Percentiles rank a stretch among this genome's conserved stretches.
phyloP scores from a whole-genome alignment of 1,284 basidiomycete genomes.

The Inonotus hispidus region DNA sequence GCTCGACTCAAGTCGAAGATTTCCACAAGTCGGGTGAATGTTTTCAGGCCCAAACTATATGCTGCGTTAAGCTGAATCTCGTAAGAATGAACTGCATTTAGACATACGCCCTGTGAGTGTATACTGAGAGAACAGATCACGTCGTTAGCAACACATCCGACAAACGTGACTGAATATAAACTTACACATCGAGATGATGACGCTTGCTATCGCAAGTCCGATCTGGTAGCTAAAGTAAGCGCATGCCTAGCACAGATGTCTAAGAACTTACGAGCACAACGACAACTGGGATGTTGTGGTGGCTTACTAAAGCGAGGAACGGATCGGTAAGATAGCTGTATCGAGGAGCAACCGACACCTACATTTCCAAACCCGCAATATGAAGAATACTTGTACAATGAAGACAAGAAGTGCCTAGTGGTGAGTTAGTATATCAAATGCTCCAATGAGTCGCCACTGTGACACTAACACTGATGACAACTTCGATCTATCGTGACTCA shows the following conservation, averaged over 20 bases:
- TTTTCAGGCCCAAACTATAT: slow-evolving; percentile 4
- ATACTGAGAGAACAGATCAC: neutral
- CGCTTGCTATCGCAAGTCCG: slow-evolving; percentile 1
- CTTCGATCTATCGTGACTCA: neutral
- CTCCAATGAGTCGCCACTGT: neutral
- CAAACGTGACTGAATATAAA: neutral
- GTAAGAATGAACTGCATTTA: neutral
- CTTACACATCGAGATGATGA: slow-evolving; percentile 7
- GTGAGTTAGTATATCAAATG: neutral
- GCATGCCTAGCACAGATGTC: neutral
- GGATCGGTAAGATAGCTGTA: neutral
- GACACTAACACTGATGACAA: slow-evolving; percentile 7
- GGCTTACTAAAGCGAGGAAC: slow-evolving; percentile 9
- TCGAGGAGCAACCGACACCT: neutral
- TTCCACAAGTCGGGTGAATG: slow-evolving; percentile 7
- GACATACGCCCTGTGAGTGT: slow-evolving; percentile 7
- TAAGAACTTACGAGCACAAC: slow-evolving; percentile 2
- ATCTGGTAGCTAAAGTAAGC: neutral
- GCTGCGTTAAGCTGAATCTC: neutral
- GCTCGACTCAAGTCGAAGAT: slow-evolving; percentile 12
- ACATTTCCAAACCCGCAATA: slow-evolving; percentile 18
- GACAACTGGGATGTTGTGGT: slow-evolving; percentile 9
- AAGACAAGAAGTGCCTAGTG: slow-evolving; percentile 10
- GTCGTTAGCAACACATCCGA: neutral
- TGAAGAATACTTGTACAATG: slow-evolving; percentile 16